Evolutionary conservation across 139 green algal species (phyloP), one percentile per base, ranked within the genome.

Genomic region (Trebouxia sp.): DNA sequence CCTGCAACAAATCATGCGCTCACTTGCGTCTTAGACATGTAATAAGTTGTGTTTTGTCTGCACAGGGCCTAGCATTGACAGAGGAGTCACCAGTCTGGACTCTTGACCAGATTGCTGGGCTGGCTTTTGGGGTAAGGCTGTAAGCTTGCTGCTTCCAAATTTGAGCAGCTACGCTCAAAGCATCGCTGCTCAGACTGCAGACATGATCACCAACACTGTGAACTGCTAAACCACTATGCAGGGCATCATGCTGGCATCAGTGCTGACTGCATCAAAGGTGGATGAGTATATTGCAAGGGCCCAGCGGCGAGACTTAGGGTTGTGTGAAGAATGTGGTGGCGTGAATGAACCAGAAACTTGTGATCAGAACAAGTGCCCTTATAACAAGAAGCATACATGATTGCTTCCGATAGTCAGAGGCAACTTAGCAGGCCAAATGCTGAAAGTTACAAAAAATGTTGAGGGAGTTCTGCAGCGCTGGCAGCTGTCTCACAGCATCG

Each of bases 61-160:
- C 12, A 35, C 62, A 72, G 62, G 43, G 62, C 62, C 42, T 72
- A 72, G 62, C 62, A 28, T 17, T 72, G 14, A 72, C 62, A 72
- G 62, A 72, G 14, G 62, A 72, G 12, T 72, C 67, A 9, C 67
- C 67, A 37, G 41, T 24, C 10, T 77, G 67, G 67, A 77, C 67
- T 53, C 26, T 77, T 28, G 67, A 77, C 39, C 67, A 77, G 28
- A 77, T 77, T 43, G 67, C 67, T 43, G 67, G 67, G 24, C 39
- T 77, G 28, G n/a, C 55, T 26, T 77, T 77, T 77, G 67, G 67
- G 67, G 67, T 77, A 51, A 24, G 65, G 17, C 24, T 10, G 3
- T n/a, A 14, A 20, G 35, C 11, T 50, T 9, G 8, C 14, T 53
- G 0, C 32, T 38, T 37, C 14, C 66, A 30, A 41, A 10, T 17